Evolutionary conservation across 805 yeast genomes (phyloP).

Genomic region (Blastobotrys muscicola): DNA sequence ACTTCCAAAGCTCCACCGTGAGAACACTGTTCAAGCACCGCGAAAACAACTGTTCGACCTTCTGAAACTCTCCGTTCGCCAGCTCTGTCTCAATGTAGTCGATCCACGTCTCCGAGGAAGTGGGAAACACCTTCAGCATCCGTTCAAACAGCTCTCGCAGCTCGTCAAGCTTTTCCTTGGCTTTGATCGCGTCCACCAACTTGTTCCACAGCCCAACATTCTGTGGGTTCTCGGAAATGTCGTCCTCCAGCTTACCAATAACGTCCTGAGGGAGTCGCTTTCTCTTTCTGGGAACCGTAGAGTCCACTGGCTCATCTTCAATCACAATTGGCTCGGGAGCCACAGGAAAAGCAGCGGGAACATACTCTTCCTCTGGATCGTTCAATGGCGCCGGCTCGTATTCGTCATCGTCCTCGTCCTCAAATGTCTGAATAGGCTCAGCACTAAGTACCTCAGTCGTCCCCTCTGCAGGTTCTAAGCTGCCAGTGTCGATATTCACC

Average conservation of each 20-base stretch:
- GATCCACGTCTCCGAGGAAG: constrained; percentile 66
- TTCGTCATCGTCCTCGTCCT: too few species aligned
- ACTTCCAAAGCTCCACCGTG: constrained; percentile 61
- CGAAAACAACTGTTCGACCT: constrained; percentile 57
- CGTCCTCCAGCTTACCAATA: constrained; percentile 51
- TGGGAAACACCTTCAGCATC: constrained; percentile 56
- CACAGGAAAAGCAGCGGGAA: neutral
- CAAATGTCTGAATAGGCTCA: too few species aligned
- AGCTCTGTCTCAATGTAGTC: constrained; percentile 57
- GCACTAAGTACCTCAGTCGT: too few species aligned
- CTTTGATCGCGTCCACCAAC: constrained; percentile 39
- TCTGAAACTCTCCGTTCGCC: constrained; percentile 52
- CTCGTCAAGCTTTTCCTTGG: constrained; percentile 49
- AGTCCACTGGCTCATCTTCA: neutral
- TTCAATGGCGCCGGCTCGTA: too few species aligned
- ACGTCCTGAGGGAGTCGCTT: constrained; percentile 36
- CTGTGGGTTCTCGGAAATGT: constrained; percentile 41
- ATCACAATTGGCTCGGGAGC: neutral
- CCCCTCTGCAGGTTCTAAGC: too few species aligned
- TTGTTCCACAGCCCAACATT: constrained; percentile 50
- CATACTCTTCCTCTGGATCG: too few species aligned
- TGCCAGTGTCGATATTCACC: too few species aligned
- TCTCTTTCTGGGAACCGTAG: constrained; percentile 10
- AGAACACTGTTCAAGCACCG: constrained; percentile 52
- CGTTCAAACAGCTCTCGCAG: constrained; percentile 50